Conservation (phyloP, 495 filamentous ascomycete species). For the Aspergillus coremiiformis region DNA sequence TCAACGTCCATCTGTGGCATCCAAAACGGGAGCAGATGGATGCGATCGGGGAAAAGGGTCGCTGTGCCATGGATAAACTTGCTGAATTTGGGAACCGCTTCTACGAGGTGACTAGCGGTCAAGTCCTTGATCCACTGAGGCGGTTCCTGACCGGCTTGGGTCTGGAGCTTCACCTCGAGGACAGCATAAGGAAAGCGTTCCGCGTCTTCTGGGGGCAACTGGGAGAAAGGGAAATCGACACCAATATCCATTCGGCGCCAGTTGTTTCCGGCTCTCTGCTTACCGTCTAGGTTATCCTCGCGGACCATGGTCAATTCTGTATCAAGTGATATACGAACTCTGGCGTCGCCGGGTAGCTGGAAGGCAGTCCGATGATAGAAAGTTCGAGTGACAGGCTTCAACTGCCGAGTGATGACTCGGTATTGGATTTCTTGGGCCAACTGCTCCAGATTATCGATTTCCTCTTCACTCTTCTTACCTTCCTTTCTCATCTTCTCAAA, state of each 20-base stretch:
- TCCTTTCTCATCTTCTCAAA: conserved; percentile 95
- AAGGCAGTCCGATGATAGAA: conserved; percentile 99
- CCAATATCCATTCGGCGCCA: conserved; percentile 98
- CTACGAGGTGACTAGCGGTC: conserved; percentile 86
- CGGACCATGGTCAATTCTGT: conserved; percentile 91
- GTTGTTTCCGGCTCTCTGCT: conserved; percentile 68
- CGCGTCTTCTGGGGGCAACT: conserved; percentile 75
- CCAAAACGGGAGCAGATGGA: conserved; percentile 93
- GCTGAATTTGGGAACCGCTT: conserved; percentile 97
- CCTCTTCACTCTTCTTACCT: conserved; percentile 81
- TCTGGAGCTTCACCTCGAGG: conserved; percentile 96
- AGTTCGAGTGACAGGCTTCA: conserved; percentile 79
- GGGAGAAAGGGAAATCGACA: conserved; percentile 89
- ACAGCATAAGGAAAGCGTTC: conserved; percentile 94
- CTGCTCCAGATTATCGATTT: conserved; percentile 84
- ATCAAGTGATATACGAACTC: conserved; percentile 94
- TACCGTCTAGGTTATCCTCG: conserved; percentile 89
- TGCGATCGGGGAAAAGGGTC: conserved; percentile 75
- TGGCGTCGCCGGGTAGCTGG: conserved; percentile 90
- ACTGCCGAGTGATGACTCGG: conserved; percentile 71
- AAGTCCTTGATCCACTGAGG: conserved; percentile 94
- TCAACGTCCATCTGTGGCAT: conserved; percentile 97
- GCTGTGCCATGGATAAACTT: conserved; percentile 98
- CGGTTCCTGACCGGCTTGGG: conserved; percentile 92
- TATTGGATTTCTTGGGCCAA: conserved; percentile 91